phyloP scores from a whole-genome alignment of 192 early-diverging fungal genomes.

The Phlyctochytrium bullatum region DNA sequence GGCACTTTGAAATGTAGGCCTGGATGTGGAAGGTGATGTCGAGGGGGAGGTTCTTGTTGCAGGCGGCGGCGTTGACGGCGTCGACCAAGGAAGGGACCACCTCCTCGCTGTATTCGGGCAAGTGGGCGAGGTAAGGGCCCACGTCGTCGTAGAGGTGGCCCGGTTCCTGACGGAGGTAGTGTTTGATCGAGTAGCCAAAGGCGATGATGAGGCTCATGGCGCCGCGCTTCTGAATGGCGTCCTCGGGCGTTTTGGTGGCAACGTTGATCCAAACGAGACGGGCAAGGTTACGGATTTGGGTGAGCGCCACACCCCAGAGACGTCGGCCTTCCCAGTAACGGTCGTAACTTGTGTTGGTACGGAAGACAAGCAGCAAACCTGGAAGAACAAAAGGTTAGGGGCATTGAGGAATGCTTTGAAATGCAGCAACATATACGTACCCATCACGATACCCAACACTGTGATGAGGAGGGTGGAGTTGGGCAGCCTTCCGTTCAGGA shows the following conservation, averaged over 20 bases:
- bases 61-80: background rate
- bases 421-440: conserved; percentile 9
- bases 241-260: conserved; percentile 6
- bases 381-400: background rate
- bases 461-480: conserved; percentile 38
- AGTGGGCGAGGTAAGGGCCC: conserved; percentile 58
- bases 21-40: conserved; percentile 33
- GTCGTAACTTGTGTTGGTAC: conserved; percentile 72
- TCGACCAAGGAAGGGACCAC: too few species aligned
- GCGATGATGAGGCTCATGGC: conserved; percentile 77
- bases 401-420: background rate
- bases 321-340: conserved; percentile 81
- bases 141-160: conserved; percentile 69
- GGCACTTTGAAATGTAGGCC: conserved; percentile 23
- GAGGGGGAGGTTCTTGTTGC: conserved; percentile 31
- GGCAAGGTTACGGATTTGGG: conserved; percentile 71
- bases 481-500: conserved; percentile 25
- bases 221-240: conserved; percentile 59
- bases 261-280: conserved; percentile 73
- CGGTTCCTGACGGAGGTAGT: conserved; percentile 77
- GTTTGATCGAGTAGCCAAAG: conserved; percentile 76
- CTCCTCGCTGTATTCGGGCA: conserved; percentile 54
- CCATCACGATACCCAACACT: conserved; percentile 39
- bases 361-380: conserved; percentile 73
- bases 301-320: conserved; percentile 71